phyloP scores from a whole-genome alignment of 306 rosid genomes.

The Hippophae rhamnoides region DNA sequence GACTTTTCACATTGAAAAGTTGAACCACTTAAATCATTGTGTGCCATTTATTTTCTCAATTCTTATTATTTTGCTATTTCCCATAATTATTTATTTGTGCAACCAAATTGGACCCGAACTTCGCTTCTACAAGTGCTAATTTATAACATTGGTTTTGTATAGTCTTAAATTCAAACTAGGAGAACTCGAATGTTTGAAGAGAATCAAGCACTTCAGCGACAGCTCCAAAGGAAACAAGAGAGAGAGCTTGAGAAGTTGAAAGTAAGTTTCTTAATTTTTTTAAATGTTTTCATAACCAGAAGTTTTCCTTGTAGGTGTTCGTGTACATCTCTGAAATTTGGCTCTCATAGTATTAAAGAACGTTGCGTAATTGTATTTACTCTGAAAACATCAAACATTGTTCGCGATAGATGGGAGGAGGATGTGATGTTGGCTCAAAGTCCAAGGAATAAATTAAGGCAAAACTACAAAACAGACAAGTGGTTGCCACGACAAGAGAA shows the following conservation, averaged over 20 bases:
- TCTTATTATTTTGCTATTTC: too few species aligned
- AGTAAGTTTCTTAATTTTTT: conserved; percentile 32
- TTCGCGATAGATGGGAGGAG: conserved; percentile 35
- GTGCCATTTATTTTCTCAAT: too few species aligned
- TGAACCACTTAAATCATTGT: too few species aligned
- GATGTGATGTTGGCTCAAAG: conserved; percentile 55
- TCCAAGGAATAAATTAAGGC: conserved; percentile 74
- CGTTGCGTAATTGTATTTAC: too few species aligned
- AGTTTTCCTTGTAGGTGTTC: too few species aligned
- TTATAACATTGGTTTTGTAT: conserved; percentile 16
- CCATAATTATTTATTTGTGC: too few species aligned
- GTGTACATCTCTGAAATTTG: too few species aligned
- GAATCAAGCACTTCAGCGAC: conserved; percentile 68
- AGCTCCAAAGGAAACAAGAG: conserved; percentile 51
- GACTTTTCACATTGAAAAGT: too few species aligned
- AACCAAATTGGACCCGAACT: too few species aligned
- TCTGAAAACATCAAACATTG: conserved; percentile 3
- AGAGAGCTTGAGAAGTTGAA: conserved; percentile 53
- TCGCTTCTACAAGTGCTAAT: too few species aligned
- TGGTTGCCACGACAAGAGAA: conserved; percentile 80
- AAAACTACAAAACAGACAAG: conserved; percentile 35
- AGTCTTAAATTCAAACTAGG: conserved; percentile 66
- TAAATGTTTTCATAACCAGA: neutral
- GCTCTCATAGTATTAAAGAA: too few species aligned
- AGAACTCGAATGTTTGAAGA: conserved; percentile 73